Conservation (phyloP, 2,329 filamentous ascomycete genomes). For the Microsporum audouinii region DNA sequence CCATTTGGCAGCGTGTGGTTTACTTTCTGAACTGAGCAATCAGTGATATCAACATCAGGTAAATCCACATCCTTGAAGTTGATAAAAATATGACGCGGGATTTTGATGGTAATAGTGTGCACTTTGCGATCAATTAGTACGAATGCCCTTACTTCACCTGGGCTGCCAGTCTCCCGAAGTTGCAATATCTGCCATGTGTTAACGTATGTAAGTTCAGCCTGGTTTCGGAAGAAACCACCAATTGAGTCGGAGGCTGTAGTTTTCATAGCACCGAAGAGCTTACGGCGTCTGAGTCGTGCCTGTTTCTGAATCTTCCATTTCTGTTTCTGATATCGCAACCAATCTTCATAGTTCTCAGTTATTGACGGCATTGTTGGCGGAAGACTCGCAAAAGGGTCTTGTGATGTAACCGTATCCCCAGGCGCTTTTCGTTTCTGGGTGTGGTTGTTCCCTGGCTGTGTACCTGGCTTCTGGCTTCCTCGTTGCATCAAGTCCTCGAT, state of each 20-base stretch:
- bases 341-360: constrained; percentile 74
- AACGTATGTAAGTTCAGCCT: constrained; percentile 79
- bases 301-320: constrained; percentile 99
- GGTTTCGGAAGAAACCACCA: constrained; percentile 72
- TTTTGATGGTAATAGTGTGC: constrained; percentile 75
- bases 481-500: constrained; percentile 65
- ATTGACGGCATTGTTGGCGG: constrained; percentile 76
- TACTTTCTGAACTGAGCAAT: constrained; percentile 83
- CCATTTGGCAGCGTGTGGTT: constrained; percentile 90
- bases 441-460: constrained; percentile 43
- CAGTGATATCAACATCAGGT: constrained; percentile 75
- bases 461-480: constrained; percentile 55
- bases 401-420: constrained; percentile 48
- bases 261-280: constrained; percentile 81
- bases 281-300: constrained; percentile 69
- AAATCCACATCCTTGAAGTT: constrained; percentile 81
- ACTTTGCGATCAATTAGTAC: constrained; percentile 90
- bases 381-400: constrained; percentile 70
- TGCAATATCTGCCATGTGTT: constrained; percentile 94
- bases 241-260: constrained; percentile 49
- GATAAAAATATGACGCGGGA: constrained; percentile 78
- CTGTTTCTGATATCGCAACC: constrained; percentile 88
- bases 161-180: constrained; percentile 66
- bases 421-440: constrained; percentile 63
- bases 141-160: constrained; percentile 77